Evolutionary conservation across 2,329 filamentous ascomycete genomes (phyloP).

Genomic region (Xenosphaeropsis pyriputrescens): DNA sequence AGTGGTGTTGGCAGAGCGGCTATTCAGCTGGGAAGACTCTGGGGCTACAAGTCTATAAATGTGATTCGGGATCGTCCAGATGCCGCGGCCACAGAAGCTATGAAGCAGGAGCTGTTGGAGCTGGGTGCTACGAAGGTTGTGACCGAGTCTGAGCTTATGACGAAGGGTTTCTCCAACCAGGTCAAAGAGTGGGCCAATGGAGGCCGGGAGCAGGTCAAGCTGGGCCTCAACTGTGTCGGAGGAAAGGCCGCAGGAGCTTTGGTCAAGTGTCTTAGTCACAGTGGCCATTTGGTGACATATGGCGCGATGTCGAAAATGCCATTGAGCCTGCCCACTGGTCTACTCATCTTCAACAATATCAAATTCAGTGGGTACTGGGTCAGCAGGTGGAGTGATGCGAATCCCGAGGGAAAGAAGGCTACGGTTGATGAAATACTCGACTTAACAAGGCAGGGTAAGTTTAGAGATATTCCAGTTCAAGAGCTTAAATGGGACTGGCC

Average conservation of each 20-base stretch:
- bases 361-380: conserved; percentile 92
- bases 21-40: conserved; percentile 73
- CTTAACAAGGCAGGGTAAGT: conserved; percentile 59
- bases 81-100: conserved; percentile 44
- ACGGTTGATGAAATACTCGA: conserved; percentile 78
- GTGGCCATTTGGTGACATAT: conserved; percentile 76
- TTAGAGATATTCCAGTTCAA: conserved; percentile 72
- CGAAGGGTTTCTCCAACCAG: conserved; percentile 27
- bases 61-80: conserved; percentile 62
- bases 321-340: conserved; percentile 62
- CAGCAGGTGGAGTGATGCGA: conserved; percentile 68
- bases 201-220: conserved; percentile 54
- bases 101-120: conserved; percentile 43
- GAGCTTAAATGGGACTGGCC: conserved; percentile 74
- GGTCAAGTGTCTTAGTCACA: conserved; percentile 55
- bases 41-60: conserved; percentile 87
- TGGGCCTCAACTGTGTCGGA: conserved; percentile 89
- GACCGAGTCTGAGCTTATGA: conserved; percentile 31
- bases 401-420: conserved; percentile 58
- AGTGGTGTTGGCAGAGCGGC: conserved; percentile 82
- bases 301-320: conserved; percentile 91
- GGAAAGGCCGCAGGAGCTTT: conserved; percentile 71
- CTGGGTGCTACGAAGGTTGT: conserved; percentile 38
- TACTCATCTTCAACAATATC: conserved; percentile 89
- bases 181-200: conserved; percentile 50